Base-by-base conservation (phyloP, 805 yeast genomes). In the Brettanomyces sp. region DNA sequence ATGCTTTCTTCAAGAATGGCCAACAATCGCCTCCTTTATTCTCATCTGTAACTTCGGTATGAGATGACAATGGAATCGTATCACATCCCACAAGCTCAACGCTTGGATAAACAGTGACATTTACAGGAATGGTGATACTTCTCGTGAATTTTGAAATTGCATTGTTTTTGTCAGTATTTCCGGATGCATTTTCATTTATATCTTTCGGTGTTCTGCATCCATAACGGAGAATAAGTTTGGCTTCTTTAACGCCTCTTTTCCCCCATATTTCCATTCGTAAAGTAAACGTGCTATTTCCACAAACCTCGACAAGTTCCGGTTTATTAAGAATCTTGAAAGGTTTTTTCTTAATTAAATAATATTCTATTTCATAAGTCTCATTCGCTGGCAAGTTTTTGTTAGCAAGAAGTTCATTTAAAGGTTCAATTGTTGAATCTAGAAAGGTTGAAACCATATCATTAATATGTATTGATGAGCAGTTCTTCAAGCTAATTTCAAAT, bases 21-120 rank as follows among this genome's bases (percentile, higher is more conserved):
- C 66, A 60, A 30, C 62, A 59, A 24, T 48, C 52, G 28, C 59
- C 57, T 24, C 48, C 51, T 24, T 51, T 52, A 35, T 48, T 49
- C 3, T 43, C 47, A 6, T 57, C 49, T 12, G 61, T 57, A 28
- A 72, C 47, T 37, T 58, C 51, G 1, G 62, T 55, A 38, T 51
- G 53, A 13, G 64, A 58, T 4, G 65, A 63, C 18, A 83, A 56
- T 1, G 88, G 89, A 13, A 87, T 63, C 4, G 91, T 66, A 55
- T 88, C 95, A 59, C 82, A 83, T 3, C 86, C 81, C 2, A 83
- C 81, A 3, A 87, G 61, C 52, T 85, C 95, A 37, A 85, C 72
- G 41, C 89, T 77, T 2, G 90, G 79, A 50, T 80, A 73, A 2
- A 87, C 86, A 0, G 91, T 77, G 3, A 85, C 70, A 39, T 78